phyloP scores from a whole-genome alignment of 2,329 filamentous ascomycete genomes.

The Berkeleyomyces basicola region DNA sequence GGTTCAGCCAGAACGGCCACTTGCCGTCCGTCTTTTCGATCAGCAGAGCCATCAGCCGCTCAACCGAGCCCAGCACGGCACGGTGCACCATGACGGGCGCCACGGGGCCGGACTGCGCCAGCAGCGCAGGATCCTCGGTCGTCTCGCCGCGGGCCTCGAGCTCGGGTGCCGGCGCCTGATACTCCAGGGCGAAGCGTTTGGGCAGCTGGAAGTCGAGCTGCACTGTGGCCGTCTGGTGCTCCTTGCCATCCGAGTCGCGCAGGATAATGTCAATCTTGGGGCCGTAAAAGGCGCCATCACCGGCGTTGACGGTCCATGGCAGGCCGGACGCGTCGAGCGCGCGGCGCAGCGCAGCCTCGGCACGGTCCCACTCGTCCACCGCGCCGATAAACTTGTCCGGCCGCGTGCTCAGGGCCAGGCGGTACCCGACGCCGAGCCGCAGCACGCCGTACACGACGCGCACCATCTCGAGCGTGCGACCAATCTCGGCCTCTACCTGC shows the following conservation, averaged over 20 bases:
- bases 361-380: slow-evolving; percentile 42
- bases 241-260: slow-evolving; percentile 63
- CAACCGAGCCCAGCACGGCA: slow-evolving; percentile 68
- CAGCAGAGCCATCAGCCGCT: slow-evolving; percentile 68
- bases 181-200: slow-evolving; percentile 62
- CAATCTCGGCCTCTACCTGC: slow-evolving; percentile 61
- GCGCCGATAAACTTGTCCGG: slow-evolving; percentile 69
- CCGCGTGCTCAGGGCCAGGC: slow-evolving; percentile 62
- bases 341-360: slow-evolving; percentile 25
- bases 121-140: slow-evolving; percentile 30
- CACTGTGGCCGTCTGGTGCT: slow-evolving; percentile 77
- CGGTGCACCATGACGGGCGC: slow-evolving; percentile 68
- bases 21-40: slow-evolving; percentile 68
- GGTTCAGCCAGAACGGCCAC: slow-evolving; percentile 83
- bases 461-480: slow-evolving; percentile 57
- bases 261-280: slow-evolving; percentile 83
- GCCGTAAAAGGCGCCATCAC: slow-evolving; percentile 80
- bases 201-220: slow-evolving; percentile 84
- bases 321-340: slow-evolving; percentile 49
- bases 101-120: slow-evolving; percentile 40
- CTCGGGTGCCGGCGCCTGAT: slow-evolving; percentile 51
- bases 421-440: slow-evolving; percentile 49
- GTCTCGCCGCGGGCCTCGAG: slow-evolving; percentile 37
- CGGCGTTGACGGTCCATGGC: slow-evolving; percentile 58
- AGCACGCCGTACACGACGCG: slow-evolving; percentile 55